Evolutionary conservation across 2,329 filamentous ascomycete species (phyloP).

Genomic region (Periconia digitata): DNA sequence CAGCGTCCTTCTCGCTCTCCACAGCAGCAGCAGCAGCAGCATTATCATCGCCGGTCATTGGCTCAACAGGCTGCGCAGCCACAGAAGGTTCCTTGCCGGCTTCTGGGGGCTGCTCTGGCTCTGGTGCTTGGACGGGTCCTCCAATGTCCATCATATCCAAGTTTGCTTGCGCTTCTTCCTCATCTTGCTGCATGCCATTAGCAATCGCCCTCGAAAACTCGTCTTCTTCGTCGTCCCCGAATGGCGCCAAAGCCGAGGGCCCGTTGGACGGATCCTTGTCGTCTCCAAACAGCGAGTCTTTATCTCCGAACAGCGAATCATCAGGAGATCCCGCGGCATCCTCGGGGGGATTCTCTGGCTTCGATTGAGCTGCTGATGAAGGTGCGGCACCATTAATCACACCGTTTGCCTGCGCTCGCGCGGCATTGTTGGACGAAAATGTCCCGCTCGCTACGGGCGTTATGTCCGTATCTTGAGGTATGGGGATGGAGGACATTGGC

Average conservation of each 20-base stretch:
- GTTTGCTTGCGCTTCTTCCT: conserved; percentile 45
- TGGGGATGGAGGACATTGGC: conserved; percentile 71
- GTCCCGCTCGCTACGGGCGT: conserved; percentile 61
- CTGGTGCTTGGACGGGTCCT: conserved; percentile 45
- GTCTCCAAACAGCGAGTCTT: conserved; percentile 87
- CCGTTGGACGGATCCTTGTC: conserved; percentile 47
- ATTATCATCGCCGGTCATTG: conserved; percentile 16
- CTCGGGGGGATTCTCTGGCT: conserved; percentile 48
- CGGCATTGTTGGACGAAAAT: conserved; percentile 72
- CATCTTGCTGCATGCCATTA: conserved; percentile 49
- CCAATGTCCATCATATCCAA: conserved; percentile 50
- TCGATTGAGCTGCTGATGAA: conserved; percentile 29
- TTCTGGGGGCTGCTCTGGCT: conserved; percentile 24
- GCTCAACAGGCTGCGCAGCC: conserved; percentile 19
- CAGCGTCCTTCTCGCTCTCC: conserved; percentile 12
- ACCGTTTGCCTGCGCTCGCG: conserved; percentile 60
- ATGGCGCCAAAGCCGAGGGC: conserved; percentile 52
- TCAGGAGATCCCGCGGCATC: conserved; percentile 67
- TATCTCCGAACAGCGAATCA: conserved; percentile 82
- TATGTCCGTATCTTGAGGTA: conserved; percentile 72
- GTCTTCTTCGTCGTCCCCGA: conserved; percentile 81
- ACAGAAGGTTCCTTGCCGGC: conserved; percentile 21
- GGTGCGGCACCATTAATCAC: conserved; percentile 44
- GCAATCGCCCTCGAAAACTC: conserved; percentile 78
- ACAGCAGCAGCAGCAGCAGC: too few species aligned